phyloP scores from a whole-genome alignment of 2,329 filamentous ascomycete species.

The Diaporthe sp. region DNA sequence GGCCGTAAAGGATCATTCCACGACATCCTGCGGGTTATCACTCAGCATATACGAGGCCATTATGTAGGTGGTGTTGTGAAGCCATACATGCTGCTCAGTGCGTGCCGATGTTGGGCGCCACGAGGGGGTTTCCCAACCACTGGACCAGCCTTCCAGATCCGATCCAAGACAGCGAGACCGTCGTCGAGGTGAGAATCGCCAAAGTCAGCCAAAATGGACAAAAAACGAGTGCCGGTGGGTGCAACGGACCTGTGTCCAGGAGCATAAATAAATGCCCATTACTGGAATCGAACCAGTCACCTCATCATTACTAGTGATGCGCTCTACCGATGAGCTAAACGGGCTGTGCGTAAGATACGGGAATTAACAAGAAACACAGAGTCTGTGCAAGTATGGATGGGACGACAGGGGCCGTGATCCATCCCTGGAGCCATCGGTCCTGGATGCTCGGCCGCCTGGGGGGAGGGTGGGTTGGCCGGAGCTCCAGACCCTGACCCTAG shows the following conservation, averaged over 20 bases:
- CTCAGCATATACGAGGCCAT: conserved; percentile 12
- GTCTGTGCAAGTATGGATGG: too few species aligned
- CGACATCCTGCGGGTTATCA: not conserved
- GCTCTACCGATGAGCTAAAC: conserved; percentile 43
- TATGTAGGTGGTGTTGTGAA: not conserved
- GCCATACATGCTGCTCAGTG: not conserved
- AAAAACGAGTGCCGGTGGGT: conserved; percentile 20
- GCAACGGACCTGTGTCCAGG: too few species aligned
- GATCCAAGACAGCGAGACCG: too few species aligned
- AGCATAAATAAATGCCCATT: conserved; percentile 29
- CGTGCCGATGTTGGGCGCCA: not conserved
- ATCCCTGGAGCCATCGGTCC: not conserved
- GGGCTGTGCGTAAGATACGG: not conserved
- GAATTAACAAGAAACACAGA: not conserved
- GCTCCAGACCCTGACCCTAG: conserved; percentile 7
- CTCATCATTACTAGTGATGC: conserved; percentile 43
- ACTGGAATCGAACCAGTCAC: conserved; percentile 42
- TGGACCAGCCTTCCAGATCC: not conserved
- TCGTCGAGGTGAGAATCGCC: too few species aligned
- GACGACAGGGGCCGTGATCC: not conserved
- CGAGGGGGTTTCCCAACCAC: not conserved
- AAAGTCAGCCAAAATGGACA: not conserved
- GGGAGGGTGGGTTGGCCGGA: not conserved
- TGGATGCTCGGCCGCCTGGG: not conserved
- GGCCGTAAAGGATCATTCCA: not conserved